These are phyloP conservation scores for Vaucheria bursata DNA, from an alignment of 352 stramenopile genomes.

Conservation along the genomic window DNA sequence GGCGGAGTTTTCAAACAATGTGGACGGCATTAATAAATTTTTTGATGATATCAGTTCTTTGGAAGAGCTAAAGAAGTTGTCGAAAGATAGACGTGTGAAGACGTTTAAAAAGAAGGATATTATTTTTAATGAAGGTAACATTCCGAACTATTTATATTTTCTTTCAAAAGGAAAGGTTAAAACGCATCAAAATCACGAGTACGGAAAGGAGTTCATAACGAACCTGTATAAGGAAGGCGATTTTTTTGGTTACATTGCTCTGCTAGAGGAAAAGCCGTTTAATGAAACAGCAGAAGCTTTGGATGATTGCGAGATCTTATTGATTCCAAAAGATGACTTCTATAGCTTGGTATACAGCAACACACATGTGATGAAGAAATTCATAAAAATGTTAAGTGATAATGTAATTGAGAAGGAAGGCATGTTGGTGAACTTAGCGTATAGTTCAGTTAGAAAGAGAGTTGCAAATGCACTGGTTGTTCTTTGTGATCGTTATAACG, in stretches of 20 bases:
- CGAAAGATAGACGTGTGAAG: not conserved
- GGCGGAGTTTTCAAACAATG: not conserved
- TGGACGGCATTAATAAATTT: not conserved
- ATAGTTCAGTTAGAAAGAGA: not conserved
- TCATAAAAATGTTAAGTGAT: not conserved
- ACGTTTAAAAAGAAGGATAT: not conserved
- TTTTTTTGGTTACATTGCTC: conserved; percentile 3
- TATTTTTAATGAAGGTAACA: not conserved
- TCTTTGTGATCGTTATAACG: not conserved
- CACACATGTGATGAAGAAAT: not conserved
- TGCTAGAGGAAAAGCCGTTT: not conserved
- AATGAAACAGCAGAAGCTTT: not conserved
- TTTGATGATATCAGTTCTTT: not conserved
- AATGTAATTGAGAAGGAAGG: not conserved
- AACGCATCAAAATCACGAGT: not conserved
- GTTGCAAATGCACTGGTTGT: not conserved
- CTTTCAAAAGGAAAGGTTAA: not conserved
- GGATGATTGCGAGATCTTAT: not conserved
- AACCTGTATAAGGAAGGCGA: not conserved
- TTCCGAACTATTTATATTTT: not conserved
- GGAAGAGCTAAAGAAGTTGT: not conserved
- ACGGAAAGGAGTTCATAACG: not conserved
- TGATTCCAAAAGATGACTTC: conserved; percentile 4
- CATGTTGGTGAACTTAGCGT: not conserved
- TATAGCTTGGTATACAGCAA: not conserved